Percentiles rank a stretch among this genome's conserved stretches.
Evolutionary conservation across 257 asterid species (phyloP).

Genomic region (Nicotiana otophora): DNA sequence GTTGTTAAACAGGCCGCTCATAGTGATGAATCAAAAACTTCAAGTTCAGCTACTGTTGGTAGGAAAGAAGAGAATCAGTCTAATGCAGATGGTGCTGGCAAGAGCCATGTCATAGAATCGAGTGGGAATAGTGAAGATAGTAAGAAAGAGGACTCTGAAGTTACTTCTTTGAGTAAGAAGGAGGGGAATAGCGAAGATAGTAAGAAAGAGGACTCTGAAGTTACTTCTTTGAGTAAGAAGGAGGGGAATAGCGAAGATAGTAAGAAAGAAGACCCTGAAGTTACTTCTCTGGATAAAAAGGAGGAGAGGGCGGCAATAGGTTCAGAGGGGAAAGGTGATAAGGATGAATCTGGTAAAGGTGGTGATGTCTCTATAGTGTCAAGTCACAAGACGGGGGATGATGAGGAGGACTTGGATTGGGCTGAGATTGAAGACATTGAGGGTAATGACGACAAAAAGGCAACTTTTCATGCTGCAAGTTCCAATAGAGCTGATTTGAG

Average conservation of each 20-base stretch:
- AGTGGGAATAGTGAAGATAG: constrained; percentile 15
- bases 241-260: constrained; percentile 21
- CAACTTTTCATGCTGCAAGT: constrained; percentile 28
- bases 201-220: constrained; percentile 29
- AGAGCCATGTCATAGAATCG: constrained; percentile 10
- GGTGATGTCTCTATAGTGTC: constrained; percentile 21
- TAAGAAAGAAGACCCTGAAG: constrained; percentile 30
- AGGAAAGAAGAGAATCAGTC: constrained; percentile 17
- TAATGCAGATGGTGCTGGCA: constrained; percentile 22
- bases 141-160: constrained; percentile 30
- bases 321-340: constrained; percentile 19
- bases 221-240: constrained; percentile 10
- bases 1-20: constrained; percentile 17
- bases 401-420: constrained; percentile 77
- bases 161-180: constrained; percentile 10
- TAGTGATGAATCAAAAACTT: constrained; percentile 11
- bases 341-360: constrained; percentile 24
- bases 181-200: constrained; percentile 24
- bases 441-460: constrained; percentile 57
- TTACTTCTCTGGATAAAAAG: constrained; percentile 11
- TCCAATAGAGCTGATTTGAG: constrained; percentile 30
- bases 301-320: constrained; percentile 32
- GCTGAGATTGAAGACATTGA: constrained; percentile 78
- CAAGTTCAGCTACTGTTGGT: constrained; percentile 8
- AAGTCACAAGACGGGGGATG: constrained; percentile 29